phyloP scores from a whole-genome alignment of 2,329 filamentous ascomycete species.

The Colletotrichum lindemuthianum region DNA sequence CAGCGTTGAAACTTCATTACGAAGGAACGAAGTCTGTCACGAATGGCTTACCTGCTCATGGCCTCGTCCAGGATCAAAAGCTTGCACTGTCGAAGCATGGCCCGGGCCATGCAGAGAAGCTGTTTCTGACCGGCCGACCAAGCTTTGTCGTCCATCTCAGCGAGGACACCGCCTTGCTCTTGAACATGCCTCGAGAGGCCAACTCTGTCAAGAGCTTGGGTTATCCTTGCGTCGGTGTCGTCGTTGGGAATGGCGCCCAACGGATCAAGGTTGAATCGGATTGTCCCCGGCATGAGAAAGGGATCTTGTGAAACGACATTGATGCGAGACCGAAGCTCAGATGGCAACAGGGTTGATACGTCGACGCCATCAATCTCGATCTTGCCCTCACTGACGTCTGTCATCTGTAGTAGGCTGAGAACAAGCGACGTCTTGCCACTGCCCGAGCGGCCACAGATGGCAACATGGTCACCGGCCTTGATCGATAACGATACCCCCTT shows the following conservation, averaged over 20 bases:
- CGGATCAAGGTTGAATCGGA: no score
- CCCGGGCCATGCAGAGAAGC: background rate
- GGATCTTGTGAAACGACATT: no score
- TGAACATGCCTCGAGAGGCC: no score
- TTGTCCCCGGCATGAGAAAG: no score
- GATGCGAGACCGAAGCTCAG: no score
- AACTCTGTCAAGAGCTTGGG: no score
- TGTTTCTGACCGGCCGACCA: background rate
- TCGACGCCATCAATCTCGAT: conserved; percentile 58
- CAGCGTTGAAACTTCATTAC: background rate
- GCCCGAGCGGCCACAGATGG: conserved; percentile 38
- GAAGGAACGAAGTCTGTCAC: background rate
- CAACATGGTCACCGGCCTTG: conserved; percentile 36
- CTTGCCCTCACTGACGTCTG: conserved; percentile 53
- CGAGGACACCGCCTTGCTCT: no score
- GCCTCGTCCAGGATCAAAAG: background rate
- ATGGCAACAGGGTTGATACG: conserved; percentile 32
- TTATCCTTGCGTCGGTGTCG: no score
- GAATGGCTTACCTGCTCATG: background rate
- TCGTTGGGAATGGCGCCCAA: no score
- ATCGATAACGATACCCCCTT: conserved; percentile 29
- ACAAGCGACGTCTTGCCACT: conserved; percentile 59
- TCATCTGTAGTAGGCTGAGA: conserved; percentile 52
- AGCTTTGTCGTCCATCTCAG: background rate
- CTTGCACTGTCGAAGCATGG: background rate